These are phyloP conservation scores for Chaetomium tenue DNA, from an alignment of 495 filamentous ascomycete genomes.

Conservation along the genomic window DNA sequence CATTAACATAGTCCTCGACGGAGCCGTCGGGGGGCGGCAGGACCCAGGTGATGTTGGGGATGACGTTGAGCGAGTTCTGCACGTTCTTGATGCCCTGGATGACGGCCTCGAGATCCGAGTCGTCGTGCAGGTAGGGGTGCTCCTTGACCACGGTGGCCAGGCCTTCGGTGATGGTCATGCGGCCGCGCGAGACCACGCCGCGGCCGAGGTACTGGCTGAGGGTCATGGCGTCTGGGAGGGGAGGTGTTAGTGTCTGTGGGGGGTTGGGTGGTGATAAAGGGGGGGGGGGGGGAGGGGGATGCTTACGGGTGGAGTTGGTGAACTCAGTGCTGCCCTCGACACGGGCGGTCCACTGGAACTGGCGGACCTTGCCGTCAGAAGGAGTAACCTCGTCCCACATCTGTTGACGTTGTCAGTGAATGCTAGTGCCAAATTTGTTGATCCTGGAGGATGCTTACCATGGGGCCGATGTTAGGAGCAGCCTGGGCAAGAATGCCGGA, in stretches of 20 bases:
- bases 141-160: constrained; percentile 55
- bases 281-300: neutral
- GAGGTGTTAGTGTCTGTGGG: constrained; percentile 7
- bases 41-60: constrained; percentile 55
- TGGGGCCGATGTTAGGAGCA: constrained; percentile 64
- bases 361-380: constrained; percentile 61
- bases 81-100: constrained; percentile 61
- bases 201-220: constrained; percentile 65
- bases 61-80: constrained; percentile 51
- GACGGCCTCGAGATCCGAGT: constrained; percentile 51
- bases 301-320: constrained; percentile 39
- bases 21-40: constrained; percentile 54
- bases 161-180: constrained; percentile 55
- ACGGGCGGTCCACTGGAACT: constrained; percentile 64
- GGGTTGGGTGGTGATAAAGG: too few species aligned
- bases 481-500: constrained; percentile 66
- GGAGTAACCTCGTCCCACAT: constrained; percentile 58
- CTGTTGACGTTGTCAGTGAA: constrained; percentile 28
- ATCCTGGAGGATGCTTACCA: constrained; percentile 34
- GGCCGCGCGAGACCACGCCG: constrained; percentile 59
- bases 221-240: constrained; percentile 50
- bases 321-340: constrained; percentile 52
- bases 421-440: neutral
- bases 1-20: constrained; percentile 54
- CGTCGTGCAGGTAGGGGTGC: constrained; percentile 53